Base-by-base conservation (phyloP, 495 filamentous ascomycete species). In the Aspergillus baeticus region DNA sequence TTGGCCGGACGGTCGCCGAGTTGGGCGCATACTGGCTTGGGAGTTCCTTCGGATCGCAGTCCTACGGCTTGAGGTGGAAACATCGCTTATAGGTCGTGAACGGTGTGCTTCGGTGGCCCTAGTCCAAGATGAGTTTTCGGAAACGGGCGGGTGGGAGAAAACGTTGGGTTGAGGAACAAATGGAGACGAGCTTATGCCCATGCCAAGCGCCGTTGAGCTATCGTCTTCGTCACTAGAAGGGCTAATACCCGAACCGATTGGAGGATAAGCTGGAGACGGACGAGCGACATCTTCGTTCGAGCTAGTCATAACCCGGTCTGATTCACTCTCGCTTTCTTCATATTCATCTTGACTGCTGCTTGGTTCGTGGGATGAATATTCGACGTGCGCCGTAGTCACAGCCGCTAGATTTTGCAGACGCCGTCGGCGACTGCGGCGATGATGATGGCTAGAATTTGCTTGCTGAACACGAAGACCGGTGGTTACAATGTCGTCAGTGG, bases 121-220 rank as follows among this genome's bases (percentile, higher is more conserved):
- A 72, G 77, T 66, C 71, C 77, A 71, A 53, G 78, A 71, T 35
- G 66, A 68, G 73, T 79, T 72, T 17, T 81, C 72, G 26, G 83
- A 80, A 6, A 78, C 78, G 8, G 87, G 89, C 4, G 92, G 92
- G 63, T 96, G 91, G 0, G 91, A 89, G 70, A 96, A 96, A 29
- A 88, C 89, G 59, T 95, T 94, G 3, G 91, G 91, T 65, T 94
- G 91, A 0, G 91, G 91, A 20, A 89, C 85, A 67, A 96, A 96
- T 14, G 76, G 77, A 1, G 81, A 76, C 11, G 79, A 77, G 63
- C 71, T 84, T 18, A 72, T 77, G 5, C 77, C 76, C 58, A 84
- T 82, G 50, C 89, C 90, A 29, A 96, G 74, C 0, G 91, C 91
- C 1, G 92, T 96, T 0, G 85, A 82, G 54, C 87, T 87, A 66